A percentile compares a stretch with the other conserved stretches of the same genome.
These are phyloP conservation scores for Hypomyces rosellus DNA, from an alignment of 2,329 filamentous ascomycete species.

Conservation along the genomic window DNA sequence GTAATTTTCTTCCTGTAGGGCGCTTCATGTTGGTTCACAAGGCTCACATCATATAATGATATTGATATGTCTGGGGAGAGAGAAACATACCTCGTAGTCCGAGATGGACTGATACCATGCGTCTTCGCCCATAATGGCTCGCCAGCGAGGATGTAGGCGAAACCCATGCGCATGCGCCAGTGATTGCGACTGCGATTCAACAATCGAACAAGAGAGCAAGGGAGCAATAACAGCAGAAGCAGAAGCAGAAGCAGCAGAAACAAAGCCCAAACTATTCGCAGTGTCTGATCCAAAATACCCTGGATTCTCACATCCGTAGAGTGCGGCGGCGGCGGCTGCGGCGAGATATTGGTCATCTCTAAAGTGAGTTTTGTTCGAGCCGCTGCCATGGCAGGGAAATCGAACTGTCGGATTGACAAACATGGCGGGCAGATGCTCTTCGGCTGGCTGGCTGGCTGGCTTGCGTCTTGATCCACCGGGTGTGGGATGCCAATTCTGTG, in stretches of 20 bases:
- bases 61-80: not conserved
- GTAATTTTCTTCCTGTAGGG: constrained; percentile 1
- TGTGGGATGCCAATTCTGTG: not conserved
- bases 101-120: constrained; percentile 14
- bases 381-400: not conserved
- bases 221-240: not conserved
- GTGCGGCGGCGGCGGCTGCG: not conserved
- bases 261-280: no score
- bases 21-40: not conserved
- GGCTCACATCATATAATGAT: not conserved
- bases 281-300: no score
- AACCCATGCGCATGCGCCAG: no score
- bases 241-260: not conserved
- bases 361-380: not conserved
- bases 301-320: no score
- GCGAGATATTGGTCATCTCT: not conserved
- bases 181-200: no score
- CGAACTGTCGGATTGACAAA: not conserved
- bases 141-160: constrained; percentile 1
- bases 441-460: no score
- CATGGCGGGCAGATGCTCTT: not conserved
- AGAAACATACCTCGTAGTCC: constrained; percentile 12
- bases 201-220: not conserved
- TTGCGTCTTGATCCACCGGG: not conserved
- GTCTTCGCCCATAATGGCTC: constrained; percentile 11